phyloP scores from a whole-genome alignment of 2,329 filamentous ascomycete species.

The Claviceps maximensis region DNA sequence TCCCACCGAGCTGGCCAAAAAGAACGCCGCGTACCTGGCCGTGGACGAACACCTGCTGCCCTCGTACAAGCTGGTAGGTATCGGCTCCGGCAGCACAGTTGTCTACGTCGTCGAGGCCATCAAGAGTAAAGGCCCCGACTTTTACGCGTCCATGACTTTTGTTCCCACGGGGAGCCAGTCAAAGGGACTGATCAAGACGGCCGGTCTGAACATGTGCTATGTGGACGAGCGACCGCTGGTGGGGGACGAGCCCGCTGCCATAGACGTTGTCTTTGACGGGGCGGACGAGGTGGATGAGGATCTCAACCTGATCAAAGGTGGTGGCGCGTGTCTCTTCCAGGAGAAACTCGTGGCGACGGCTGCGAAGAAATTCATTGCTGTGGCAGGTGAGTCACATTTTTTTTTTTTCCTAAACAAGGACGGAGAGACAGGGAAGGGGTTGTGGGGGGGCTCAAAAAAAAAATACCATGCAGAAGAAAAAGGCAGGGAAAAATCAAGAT shows the following conservation, averaged over 20 bases:
- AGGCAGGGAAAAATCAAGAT: background rate
- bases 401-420: background rate
- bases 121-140: constrained; percentile 39
- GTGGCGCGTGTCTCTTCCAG: constrained; percentile 93
- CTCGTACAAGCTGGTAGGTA: constrained; percentile 54
- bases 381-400: constrained; percentile 49
- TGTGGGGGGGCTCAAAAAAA: background rate
- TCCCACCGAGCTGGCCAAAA: constrained; percentile 60
- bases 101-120: constrained; percentile 80
- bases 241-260: constrained; percentile 28
- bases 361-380: constrained; percentile 75
- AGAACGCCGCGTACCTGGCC: constrained; percentile 59
- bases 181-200: constrained; percentile 68
- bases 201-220: constrained; percentile 62
- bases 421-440: too few species aligned
- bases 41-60: constrained; percentile 59
- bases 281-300: constrained; percentile 94
- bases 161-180: constrained; percentile 88
- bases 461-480: background rate
- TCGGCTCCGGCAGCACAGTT: constrained; percentile 71
- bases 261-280: constrained; percentile 91
- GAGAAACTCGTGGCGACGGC: constrained; percentile 88
- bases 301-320: constrained; percentile 94
- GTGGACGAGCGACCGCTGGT: constrained; percentile 57
- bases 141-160: constrained; percentile 60